These are phyloP conservation scores for Diaporthe eres DNA, from an alignment of 2,329 filamentous ascomycete genomes.

Conservation along the genomic window DNA sequence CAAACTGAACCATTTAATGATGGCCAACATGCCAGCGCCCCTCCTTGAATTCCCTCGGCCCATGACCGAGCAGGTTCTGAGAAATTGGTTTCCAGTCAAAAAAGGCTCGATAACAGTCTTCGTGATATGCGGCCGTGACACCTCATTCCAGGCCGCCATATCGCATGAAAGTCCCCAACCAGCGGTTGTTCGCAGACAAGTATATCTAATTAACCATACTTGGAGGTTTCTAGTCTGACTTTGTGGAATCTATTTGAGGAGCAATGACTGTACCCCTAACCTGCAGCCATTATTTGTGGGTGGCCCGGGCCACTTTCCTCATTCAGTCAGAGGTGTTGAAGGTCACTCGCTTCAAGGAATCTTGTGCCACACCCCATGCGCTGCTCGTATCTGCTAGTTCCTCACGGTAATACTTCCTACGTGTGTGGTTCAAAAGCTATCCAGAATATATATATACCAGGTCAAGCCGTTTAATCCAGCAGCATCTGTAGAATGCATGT, in stretches of 20 bases:
- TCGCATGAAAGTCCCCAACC: not conserved
- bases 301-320: not conserved
- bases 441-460: not conserved
- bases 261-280: too few species aligned
- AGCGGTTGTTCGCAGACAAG: not conserved
- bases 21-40: not conserved
- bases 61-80: not conserved
- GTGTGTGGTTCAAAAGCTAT: not conserved
- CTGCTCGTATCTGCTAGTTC: not conserved
- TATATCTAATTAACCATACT: not conserved
- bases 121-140: not conserved
- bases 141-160: not conserved
- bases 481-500: fast-evolving
- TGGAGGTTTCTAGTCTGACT: not conserved
- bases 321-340: not conserved
- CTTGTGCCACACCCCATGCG: not conserved
- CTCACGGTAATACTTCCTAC: not conserved
- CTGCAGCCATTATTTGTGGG: not conserved
- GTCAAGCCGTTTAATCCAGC: not conserved
- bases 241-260: not conserved
- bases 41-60: not conserved
- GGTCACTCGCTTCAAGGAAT: not conserved
- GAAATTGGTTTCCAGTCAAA: not conserved
- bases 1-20: not conserved
- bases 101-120: not conserved